phyloP scores from a whole-genome alignment of 2,329 filamentous ascomycete genomes.

The Magnaporthales sp. region DNA sequence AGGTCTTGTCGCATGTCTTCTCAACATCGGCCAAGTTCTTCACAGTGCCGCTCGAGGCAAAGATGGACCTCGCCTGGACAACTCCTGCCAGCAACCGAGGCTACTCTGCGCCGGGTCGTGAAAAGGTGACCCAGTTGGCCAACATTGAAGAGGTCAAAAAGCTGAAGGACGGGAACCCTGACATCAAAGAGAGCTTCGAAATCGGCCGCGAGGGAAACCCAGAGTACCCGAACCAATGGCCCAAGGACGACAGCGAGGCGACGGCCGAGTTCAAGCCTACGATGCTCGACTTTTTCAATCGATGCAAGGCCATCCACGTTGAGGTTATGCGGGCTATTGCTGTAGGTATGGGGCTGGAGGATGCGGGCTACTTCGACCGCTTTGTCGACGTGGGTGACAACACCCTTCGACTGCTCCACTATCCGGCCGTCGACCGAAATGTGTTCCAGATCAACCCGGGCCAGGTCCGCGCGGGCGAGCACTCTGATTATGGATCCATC shows the following conservation, averaged over 20 bases:
- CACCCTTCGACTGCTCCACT: slow-evolving; percentile 66
- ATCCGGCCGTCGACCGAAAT: slow-evolving; percentile 57
- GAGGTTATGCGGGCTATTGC: slow-evolving; percentile 80
- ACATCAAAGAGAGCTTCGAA: slow-evolving; percentile 58
- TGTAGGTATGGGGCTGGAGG: slow-evolving; percentile 65
- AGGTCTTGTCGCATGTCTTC: slow-evolving; percentile 52
- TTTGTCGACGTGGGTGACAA: slow-evolving; percentile 66
- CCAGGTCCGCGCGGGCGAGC: slow-evolving; percentile 69
- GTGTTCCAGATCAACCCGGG: slow-evolving; percentile 59
- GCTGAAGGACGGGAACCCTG: slow-evolving; percentile 48
- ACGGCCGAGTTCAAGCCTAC: slow-evolving; percentile 54
- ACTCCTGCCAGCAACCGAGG: slow-evolving; percentile 65
- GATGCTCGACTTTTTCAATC: slow-evolving; percentile 68
- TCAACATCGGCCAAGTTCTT: slow-evolving; percentile 58
- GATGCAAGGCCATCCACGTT: slow-evolving; percentile 65
- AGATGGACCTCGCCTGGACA: slow-evolving; percentile 61
- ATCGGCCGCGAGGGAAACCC: slow-evolving; percentile 53
- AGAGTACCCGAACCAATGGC: slow-evolving; percentile 72
- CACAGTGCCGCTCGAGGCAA: slow-evolving; percentile 48
- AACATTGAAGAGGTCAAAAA: slow-evolving; percentile 48
- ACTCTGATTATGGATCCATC: slow-evolving; percentile 58
- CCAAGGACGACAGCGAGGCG: slow-evolving; percentile 41
- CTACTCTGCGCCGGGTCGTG: slow-evolving; percentile 60
- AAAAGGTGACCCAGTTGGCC: slow-evolving; percentile 56
- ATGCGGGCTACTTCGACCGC: slow-evolving; percentile 64